Percentiles rank a stretch among this genome's conserved stretches.
phyloP scores from a whole-genome alignment of 106 monocot species.

The Phalaenopsis equestris region DNA sequence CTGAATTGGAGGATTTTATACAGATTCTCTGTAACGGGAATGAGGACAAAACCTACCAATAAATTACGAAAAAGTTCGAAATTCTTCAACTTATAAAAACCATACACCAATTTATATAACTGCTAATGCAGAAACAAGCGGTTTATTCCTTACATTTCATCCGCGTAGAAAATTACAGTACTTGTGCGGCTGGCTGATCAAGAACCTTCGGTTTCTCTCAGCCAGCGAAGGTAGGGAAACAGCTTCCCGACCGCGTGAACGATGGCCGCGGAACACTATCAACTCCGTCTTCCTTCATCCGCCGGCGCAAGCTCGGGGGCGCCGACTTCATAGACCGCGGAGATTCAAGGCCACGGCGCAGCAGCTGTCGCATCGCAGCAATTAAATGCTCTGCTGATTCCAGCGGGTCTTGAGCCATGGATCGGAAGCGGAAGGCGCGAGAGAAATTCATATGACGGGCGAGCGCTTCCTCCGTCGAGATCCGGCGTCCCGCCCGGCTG shows the following conservation, averaged over 20 bases:
- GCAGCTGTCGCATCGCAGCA: constrained; percentile 41
- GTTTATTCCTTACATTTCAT: no score
- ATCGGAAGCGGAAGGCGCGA: constrained; percentile 19
- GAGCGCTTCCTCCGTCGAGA: constrained; percentile 46
- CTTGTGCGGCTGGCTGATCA: neutral
- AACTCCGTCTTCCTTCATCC: neutral
- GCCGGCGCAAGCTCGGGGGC: constrained; percentile 21
- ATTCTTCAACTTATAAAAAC: neutral
- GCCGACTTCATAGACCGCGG: constrained; percentile 27
- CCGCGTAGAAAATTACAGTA: no score
- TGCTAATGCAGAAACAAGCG: no score
- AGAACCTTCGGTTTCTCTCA: constrained; percentile 7
- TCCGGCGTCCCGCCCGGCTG: constrained; percentile 25
- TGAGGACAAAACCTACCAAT: neutral
- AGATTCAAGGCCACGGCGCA: constrained; percentile 51
- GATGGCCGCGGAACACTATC: neutral
- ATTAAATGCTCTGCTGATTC: constrained; percentile 34
- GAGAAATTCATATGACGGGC: constrained; percentile 43
- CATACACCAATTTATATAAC: no score
- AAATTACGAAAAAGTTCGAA: neutral
- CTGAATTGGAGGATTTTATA: neutral
- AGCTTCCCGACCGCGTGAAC: constrained; percentile 32
- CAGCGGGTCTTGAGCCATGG: constrained; percentile 14
- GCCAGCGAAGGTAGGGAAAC: constrained; percentile 28
- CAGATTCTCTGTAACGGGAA: neutral